A percentile compares a stretch with the other conserved stretches of the same genome.
Evolutionary conservation across 2,329 filamentous ascomycete genomes (phyloP).

Genomic region (Diaporthe sp.): DNA sequence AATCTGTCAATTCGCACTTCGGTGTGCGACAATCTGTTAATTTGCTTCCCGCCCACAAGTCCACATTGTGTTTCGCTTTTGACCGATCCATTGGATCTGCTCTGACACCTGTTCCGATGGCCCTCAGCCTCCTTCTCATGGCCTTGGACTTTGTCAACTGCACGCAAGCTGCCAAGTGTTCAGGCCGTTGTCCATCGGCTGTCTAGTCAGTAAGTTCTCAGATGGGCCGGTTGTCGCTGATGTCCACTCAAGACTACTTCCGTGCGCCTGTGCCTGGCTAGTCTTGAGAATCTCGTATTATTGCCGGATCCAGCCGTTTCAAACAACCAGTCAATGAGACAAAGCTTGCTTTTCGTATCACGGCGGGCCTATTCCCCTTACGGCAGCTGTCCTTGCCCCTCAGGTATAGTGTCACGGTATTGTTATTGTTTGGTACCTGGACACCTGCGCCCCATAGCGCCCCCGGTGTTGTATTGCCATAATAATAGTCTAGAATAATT

Average conservation of each 20-base stretch:
- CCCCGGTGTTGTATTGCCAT: background rate
- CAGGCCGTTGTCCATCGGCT: background rate
- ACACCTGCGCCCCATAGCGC: background rate
- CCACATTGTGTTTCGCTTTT: constrained; percentile 17
- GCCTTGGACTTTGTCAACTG: background rate
- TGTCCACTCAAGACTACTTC: background rate
- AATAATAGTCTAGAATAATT: background rate
- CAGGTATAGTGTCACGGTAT: background rate
- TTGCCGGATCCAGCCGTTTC: constrained; percentile 5
- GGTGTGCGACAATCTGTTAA: constrained; percentile 10
- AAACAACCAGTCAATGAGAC: constrained; percentile 9
- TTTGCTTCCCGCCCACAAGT: constrained; percentile 4
- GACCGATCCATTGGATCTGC: background rate
- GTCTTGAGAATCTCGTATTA: constrained; percentile 13
- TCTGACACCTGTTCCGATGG: constrained; percentile 2
- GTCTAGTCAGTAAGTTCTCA: too few species aligned
- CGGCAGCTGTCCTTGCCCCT: background rate
- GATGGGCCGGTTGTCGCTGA: background rate
- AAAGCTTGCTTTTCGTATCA: constrained; percentile 14
- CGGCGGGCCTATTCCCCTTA: background rate
- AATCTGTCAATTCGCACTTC: background rate
- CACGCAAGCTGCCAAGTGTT: background rate
- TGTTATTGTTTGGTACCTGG: background rate
- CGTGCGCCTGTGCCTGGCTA: background rate
- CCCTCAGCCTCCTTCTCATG: background rate